phyloP scores from a whole-genome alignment of 352 stramenopile species.

The Nothophytophthora sp. region DNA sequence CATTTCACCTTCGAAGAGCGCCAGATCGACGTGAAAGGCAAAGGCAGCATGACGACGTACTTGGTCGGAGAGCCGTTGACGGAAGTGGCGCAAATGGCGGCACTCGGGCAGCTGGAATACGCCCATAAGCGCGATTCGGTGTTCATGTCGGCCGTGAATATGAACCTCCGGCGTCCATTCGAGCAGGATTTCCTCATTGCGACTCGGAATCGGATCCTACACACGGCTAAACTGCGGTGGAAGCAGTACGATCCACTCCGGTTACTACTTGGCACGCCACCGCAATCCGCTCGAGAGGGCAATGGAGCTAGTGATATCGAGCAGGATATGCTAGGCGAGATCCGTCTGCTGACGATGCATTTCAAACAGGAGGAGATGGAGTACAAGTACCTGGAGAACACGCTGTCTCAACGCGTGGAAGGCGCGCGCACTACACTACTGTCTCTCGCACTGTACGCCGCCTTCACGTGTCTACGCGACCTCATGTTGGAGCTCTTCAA shows the following conservation, averaged over 20 bases:
- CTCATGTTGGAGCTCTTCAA: conserved; percentile 50
- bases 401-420: conserved; percentile 58
- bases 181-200: conserved; percentile 56
- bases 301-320: conserved; percentile 50
- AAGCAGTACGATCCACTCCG: conserved; percentile 60
- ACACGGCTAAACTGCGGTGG: conserved; percentile 54
- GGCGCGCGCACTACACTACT: conserved; percentile 63
- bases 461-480: conserved; percentile 70
- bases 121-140: conserved; percentile 65
- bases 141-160: conserved; percentile 38
- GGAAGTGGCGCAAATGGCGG: conserved; percentile 56
- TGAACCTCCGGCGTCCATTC: conserved; percentile 40
- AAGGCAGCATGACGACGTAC: conserved; percentile 85
- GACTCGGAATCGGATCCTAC: conserved; percentile 51
- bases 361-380: conserved; percentile 80
- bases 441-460: conserved; percentile 52
- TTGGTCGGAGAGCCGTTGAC: conserved; percentile 74
- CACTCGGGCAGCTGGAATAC: conserved; percentile 64
- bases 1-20: conserved; percentile 82
- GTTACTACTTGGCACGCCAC: conserved; percentile 53
- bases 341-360: conserved; percentile 52
- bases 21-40: conserved; percentile 86
- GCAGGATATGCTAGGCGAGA: conserved; percentile 67
- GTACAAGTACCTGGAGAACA: conserved; percentile 70
- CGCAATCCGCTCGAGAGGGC: conserved; percentile 34